Base-by-base conservation (phyloP, 257 asterid species). In the Nyctanthes arbortristis region DNA sequence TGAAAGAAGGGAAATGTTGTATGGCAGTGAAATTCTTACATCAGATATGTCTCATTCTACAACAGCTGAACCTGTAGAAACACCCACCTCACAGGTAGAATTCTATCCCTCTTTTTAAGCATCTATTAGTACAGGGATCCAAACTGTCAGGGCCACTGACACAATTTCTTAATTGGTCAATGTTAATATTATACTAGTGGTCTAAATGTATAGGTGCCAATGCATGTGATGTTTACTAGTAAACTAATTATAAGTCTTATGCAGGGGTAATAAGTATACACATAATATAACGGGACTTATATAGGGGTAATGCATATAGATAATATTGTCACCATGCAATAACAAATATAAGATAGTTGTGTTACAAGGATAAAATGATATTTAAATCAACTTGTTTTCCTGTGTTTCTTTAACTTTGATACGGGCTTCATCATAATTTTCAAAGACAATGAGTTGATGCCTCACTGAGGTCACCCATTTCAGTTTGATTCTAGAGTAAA, bases 1-100 rank as follows among this genome's bases (percentile, higher is more conserved):
- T 69, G 88, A 83, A 63, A 78, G 64, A 31, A 75, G 73, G 67
- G 85, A 83, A 55, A 66, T 60, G 32, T 43, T 37, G 32, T 61
- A n/a, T 22, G 58, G 47, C 22, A 64, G 34, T 72, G 85, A 80
- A 71, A 45, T 66, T 61, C 68, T 39, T 36, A 27, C 59, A 7
- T 73, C 78, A 33, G 70, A 68, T 36, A 31, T 6, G 18, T 65
- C 63, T 67, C 61, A 73, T 29, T 39, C 13, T 29, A 27, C 72
- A 59, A 30, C 56, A 65, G 31, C 78, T 16, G 74, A 72, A 67
- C 68, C 40, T 57, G 67, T 59, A 4, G 72, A 52, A 60, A 35
- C 28, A 32, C 32, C 74, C 9, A 37, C 62, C 27, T 20, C 59
- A 8, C 45, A 71, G 70, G 43, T 39, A 34, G 27, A 52, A 35